Percentiles rank a stretch among this genome's conserved stretches.
Evolutionary conservation across 1,139 yeast genomes (phyloP).

Genomic region (Scheffersomyces stambukii): DNA sequence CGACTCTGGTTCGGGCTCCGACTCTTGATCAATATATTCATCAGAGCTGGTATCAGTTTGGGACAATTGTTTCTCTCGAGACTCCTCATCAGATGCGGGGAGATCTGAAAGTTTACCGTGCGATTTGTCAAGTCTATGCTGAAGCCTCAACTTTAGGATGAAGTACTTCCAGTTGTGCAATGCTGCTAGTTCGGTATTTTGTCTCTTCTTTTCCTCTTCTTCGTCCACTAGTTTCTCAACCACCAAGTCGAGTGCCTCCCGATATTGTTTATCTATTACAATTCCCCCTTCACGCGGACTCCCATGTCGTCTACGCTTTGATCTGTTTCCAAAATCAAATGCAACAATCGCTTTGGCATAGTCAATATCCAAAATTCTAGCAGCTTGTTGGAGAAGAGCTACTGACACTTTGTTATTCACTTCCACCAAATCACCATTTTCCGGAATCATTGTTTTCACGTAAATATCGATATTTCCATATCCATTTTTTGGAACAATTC

Average conservation of each 20-base stretch:
- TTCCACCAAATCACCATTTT: slow-evolving; percentile 61
- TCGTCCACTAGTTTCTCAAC: slow-evolving; percentile 52
- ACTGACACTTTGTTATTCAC: slow-evolving; percentile 24
- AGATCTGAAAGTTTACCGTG: slow-evolving; percentile 73
- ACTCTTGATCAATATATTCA: too few relatives aligned
- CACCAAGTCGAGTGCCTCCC: slow-evolving; percentile 62
- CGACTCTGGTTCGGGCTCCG: not conserved
- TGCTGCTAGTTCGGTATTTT: slow-evolving; percentile 47
- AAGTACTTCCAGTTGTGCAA: slow-evolving; percentile 71
- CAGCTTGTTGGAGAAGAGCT: slow-evolving; percentile 62
- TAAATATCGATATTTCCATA: slow-evolving; percentile 83
- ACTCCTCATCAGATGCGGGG: slow-evolving; percentile 12
- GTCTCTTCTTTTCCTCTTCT: slow-evolving; percentile 48
- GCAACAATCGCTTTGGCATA: slow-evolving; percentile 87
- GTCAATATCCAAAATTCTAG: slow-evolving; percentile 63
- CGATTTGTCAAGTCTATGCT: slow-evolving; percentile 56
- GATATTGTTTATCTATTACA: slow-evolving; percentile 59
- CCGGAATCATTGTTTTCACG: slow-evolving; percentile 75
- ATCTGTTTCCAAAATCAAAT: slow-evolving; percentile 55
- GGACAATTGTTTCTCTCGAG: not conserved
- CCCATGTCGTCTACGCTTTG: slow-evolving; percentile 44
- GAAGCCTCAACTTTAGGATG: slow-evolving; percentile 66
- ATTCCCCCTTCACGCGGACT: slow-evolving; percentile 59
- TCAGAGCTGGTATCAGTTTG: too few relatives aligned
- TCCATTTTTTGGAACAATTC: slow-evolving; percentile 67